Evolutionary conservation across 306 rosid genomes (phyloP).

Genomic region (Ceratonia siliqua): DNA sequence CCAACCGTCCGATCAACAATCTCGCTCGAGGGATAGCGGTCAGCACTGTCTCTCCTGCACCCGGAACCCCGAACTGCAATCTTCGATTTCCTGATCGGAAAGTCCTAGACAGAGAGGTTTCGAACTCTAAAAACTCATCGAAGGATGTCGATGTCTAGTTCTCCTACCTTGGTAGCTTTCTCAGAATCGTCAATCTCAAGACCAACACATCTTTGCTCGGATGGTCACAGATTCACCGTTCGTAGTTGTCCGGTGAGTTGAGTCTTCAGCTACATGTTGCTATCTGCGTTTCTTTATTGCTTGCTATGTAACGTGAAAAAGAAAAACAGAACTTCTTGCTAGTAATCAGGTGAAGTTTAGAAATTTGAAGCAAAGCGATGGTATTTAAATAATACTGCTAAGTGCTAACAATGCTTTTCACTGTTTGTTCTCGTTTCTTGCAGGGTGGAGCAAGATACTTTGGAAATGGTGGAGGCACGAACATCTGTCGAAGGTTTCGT

Average conservation of each 20-base stretch:
- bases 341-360: not conserved
- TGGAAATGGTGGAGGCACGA: slow-evolving; percentile 46
- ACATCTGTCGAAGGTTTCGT: slow-evolving; percentile 55
- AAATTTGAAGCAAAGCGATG: not conserved
- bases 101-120: not conserved
- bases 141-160: slow-evolving; percentile 47
- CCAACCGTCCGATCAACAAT: not conserved
- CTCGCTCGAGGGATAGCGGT: no score
- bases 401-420: not conserved
- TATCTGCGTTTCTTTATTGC: not conserved
- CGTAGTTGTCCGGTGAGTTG: slow-evolving; percentile 45
- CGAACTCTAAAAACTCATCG: slow-evolving; percentile 1
- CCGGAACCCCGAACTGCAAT: no score
- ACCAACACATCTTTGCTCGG: slow-evolving; percentile 36
- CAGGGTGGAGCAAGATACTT: slow-evolving; percentile 49
- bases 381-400: not conserved
- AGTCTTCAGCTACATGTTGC: not conserved
- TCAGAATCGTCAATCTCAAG: slow-evolving; percentile 36
- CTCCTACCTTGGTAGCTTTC: slow-evolving; percentile 36
- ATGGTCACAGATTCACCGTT: slow-evolving; percentile 27
- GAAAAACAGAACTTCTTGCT: not conserved
- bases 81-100: no score
- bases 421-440: slow-evolving; percentile 6
- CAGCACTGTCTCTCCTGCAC: no score
- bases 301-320: not conserved